Base-by-base conservation (phyloP, 148 eudicot species). In the Amaranthus palmeri region DNA sequence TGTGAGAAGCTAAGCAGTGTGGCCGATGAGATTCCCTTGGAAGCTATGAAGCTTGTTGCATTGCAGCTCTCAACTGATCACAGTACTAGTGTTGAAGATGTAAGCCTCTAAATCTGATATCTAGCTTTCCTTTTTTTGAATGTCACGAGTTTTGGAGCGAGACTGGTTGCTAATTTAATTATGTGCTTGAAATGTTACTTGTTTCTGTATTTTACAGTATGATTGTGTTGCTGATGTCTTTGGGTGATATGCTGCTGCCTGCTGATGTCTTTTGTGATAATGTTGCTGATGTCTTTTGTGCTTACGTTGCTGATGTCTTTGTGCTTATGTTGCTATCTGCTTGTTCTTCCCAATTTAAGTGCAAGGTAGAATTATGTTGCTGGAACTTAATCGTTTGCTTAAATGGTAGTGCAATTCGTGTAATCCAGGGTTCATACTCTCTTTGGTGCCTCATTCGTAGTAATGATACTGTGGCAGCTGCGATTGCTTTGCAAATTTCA, bases 11-110 rank as follows among this genome's bases (percentile, higher is more conserved):
- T 54, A 55, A 72, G 70, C 70, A 68, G 69, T 58, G 86, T 73
- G 67, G 82, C 43, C 40, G 70, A 73, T 79, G 88, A 83, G 73
- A 79, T 72, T 74, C 76, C 84, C 63, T 67, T 73, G 68, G 88
- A 81, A 69, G 61, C 76, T 41, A 71, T 82, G 82, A 81, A 81
- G 82, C 78, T 92, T 82, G 74, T 75, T 68, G 97, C 99, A 58
- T 81, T 92, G 91, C 99, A 96, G 75, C 84, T 96, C 73, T 92
- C 99, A 12, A 90, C 92, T 51, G 99, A 96, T 76, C 99, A 96
- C 76, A 92, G 99, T 85, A 96, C 99, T 36, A 96, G 92, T 76
- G 81, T 96, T 56, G 89, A 90, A 78, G 96, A 90, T 85, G 99
- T 96, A 88, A 81, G 91, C 69, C 65, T 65, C 59, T 42, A 41